A percentile compares a stretch with the other conserved stretches of the same genome.
phyloP scores from a whole-genome alignment of 352 stramenopile genomes.

The Phytophthora cactorum region DNA sequence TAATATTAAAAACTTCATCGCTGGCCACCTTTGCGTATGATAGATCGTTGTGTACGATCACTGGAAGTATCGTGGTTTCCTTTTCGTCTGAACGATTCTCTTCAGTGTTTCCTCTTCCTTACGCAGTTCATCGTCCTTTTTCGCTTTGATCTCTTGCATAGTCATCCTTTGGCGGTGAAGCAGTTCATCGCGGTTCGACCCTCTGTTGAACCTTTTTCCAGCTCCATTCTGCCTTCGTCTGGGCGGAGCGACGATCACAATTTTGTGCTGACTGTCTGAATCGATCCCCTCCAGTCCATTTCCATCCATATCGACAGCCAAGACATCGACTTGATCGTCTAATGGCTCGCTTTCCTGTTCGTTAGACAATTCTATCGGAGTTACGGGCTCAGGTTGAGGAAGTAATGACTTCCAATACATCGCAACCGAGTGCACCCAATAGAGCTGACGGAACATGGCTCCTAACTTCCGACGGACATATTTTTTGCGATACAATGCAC shows the following conservation, averaged over 20 bases:
- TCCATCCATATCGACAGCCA: not conserved
- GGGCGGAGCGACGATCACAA: slow-evolving; percentile 28
- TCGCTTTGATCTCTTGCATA: slow-evolving; percentile 49
- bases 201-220: slow-evolving; percentile 11
- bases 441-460: slow-evolving; percentile 38
- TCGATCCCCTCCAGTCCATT: not conserved
- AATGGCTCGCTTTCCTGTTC: slow-evolving; percentile 7
- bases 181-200: slow-evolving; percentile 37
- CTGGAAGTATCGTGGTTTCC: slow-evolving; percentile 44
- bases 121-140: slow-evolving; percentile 54
- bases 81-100: slow-evolving; percentile 37
- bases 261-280: slow-evolving; percentile 7
- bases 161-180: slow-evolving; percentile 45
- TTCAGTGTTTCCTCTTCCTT: slow-evolving; percentile 42
- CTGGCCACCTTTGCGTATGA: slow-evolving; percentile 16
- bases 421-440: slow-evolving; percentile 35
- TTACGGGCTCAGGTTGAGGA: slow-evolving; percentile 6
- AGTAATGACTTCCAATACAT: slow-evolving; percentile 49
- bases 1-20: not conserved
- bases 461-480: slow-evolving; percentile 55
- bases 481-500: slow-evolving; percentile 68
- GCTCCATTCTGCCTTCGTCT: slow-evolving; percentile 5
- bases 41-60: slow-evolving; percentile 46
- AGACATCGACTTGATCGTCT: not conserved
- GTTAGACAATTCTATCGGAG: not conserved